Evolutionary conservation across 148 eudicot species (phyloP), one percentile per base, ranked within the genome.

Genomic region (Dianthus caryophyllus): DNA sequence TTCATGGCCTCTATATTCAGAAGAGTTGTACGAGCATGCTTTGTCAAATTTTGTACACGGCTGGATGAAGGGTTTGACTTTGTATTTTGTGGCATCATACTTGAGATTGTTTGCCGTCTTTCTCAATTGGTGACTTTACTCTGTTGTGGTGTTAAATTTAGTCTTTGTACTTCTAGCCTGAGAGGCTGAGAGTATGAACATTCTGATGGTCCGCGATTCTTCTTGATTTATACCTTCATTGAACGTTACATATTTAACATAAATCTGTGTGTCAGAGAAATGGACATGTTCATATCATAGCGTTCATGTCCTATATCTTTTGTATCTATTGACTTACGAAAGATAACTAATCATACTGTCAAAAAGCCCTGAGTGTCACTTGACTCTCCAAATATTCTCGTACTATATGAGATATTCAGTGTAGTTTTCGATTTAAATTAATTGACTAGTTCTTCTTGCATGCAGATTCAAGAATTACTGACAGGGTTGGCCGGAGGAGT

Each of bases 401-500:
- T 27, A n/a, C 14, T 62, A n/a, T 4, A 18, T 33, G 64, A 22
- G 13, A 22, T 3, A 24, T 63, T 25, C 31, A 26, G 11, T 52
- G 44, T 44, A 43, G 5, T 16, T 14, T 14, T 15, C 48, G 13
- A n/a, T 60, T 61, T 0, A 14, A 50, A 22, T 30, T 20, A 15
- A 41, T 61, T 62, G 29, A 33, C 36, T 55, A 20, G 41, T 44
- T 55, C 47, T 53, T 17, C 33, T 77, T 64, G 27, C 62, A 44
- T 79, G 72, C 90, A 94, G 99, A 59, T 85, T 46, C 83, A 76
- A 72, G 80, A 83, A 49, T 81, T 83, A 70, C 63, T 81, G 39
- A 77, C 61, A 61, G 99, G 99, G 56, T 79, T 94, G 80, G 55
- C 63, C 69, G 99, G 90, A 43, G 99, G 99, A 72, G 65, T 74